Base-by-base conservation (phyloP, 2,329 filamentous ascomycete genomes). In the Huntiella bhutanensis region DNA sequence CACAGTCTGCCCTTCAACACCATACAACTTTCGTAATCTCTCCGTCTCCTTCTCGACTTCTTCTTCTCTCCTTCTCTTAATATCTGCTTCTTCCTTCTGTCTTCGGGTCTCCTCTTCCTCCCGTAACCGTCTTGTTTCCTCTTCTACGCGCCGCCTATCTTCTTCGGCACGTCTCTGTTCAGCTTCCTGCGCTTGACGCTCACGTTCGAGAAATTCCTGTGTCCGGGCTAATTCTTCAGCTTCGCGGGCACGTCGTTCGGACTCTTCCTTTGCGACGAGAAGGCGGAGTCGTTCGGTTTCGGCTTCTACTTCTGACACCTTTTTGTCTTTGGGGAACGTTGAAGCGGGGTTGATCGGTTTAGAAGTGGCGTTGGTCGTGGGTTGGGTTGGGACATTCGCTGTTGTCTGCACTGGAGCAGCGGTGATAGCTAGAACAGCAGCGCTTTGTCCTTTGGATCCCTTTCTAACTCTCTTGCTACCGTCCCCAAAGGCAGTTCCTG, bases 21-120 rank as follows among this genome's bases (percentile, higher is more conserved):
- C 81, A 54, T 83, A 87, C 54, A 79, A 60, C 53, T 67, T 73
- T 16, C 74, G 67, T 33, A 98, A 65, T 1, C 86, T 71, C 58
- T 91, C 84, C 1, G 91, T 96, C 63, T 98, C 88, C 51, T 70
- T 71, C 15, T 87, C 78, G 1, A 87, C 64, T 56, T 86, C 80
- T 38, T 69, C 65, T 42, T 79, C 71, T 4, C 82, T 66, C 1
- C 91, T 96, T 63, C 96, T 91, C 51, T 70, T 71, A 13, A 87
- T 78, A 1, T 87, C 64, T 55, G 86, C 80, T 37, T 69, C 65
- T 42, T 79, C 71, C 4, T 82, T 66, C 36, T 74, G 67, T 34
- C 41, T 43, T 4, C 15, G 28, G 17, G 15, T 32, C 34, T 33
- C 33, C 4, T 43, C 41, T 19, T 43, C 41, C 15, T 43, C 41